Evolutionary conservation across 2,329 filamentous ascomycete genomes (phyloP), one percentile per base, ranked within the genome.

Genomic region (Diaporthe eres): DNA sequence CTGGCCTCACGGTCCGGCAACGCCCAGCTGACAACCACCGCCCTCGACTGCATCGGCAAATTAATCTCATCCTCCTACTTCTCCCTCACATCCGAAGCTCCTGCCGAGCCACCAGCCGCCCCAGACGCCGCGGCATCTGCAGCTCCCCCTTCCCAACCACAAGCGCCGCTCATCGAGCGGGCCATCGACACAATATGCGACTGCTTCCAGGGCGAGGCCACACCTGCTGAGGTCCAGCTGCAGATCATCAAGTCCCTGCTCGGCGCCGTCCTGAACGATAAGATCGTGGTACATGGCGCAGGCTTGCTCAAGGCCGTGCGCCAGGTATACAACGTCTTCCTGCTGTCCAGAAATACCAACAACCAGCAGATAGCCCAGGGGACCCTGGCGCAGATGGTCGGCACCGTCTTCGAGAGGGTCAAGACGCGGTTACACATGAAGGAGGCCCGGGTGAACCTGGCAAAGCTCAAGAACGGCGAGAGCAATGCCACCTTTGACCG

Each of bases 151-250:
- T 78, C 85, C 74, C 81, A 84, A 76, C 84, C 84, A 72, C 87
- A 87, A 55, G 88, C 94, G 5, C 96, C 96, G 22, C 88, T 99
- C 79, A 99, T 99, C 82, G 97, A 99, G 86, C 92, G 96, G 78
- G 97, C 97, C 76, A 99, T 99, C 81, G 97, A 99, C 85, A 98
- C 97, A 49, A 99, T 99, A 88, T 99, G 97, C 88, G 96, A 98
- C 83, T 99, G 97, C 84, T 99, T 99, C 83, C 96, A 98, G 83
- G 96, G 97, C 82, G 97, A 99, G 86, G 94, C 94, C 1, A 99
- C 97, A 0, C 93, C 95, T 4, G 90, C 94, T 71, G 96, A 98
- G 84, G 94, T 98, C 65, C 97, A 99, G 85, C 91, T 98, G 80
- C 97, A 99, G 85, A 99, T 99, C 80, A 95, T 99, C 83, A 98